Conservation (phyloP, 2,329 filamentous ascomycete species). For the Pseudonectria foliicola region DNA sequence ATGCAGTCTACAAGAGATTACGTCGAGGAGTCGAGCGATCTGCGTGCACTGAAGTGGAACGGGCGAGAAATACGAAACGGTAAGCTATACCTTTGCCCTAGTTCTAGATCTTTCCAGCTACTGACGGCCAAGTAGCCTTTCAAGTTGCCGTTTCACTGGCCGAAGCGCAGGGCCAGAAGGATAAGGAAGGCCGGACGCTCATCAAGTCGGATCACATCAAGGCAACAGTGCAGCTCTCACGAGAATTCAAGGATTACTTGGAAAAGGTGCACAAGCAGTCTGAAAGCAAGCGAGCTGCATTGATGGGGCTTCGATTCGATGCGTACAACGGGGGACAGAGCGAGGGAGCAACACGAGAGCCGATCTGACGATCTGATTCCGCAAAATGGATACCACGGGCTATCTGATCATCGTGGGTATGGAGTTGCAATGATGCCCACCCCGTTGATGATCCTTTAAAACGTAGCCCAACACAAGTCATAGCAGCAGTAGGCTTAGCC, state of each 20-base stretch:
- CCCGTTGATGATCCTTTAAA: too few species aligned
- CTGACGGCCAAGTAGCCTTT: background rate
- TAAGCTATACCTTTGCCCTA: background rate
- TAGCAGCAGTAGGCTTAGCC: too few species aligned
- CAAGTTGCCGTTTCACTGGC: constrained; percentile 2
- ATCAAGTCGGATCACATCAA: constrained; percentile 16
- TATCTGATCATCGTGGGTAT: too few species aligned
- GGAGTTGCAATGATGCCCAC: too few species aligned
- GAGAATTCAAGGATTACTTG: constrained; percentile 15
- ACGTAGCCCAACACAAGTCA: too few species aligned
- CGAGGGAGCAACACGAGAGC: too few species aligned
- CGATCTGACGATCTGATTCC: too few species aligned
- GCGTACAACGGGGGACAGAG: background rate
- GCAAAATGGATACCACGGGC: too few species aligned
- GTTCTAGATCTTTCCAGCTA: background rate
- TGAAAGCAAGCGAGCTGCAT: constrained; percentile 2
- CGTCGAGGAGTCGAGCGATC: background rate
- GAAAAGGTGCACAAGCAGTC: constrained; percentile 3
- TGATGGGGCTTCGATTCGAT: constrained; percentile 3
- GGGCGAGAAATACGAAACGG: constrained; percentile 2
- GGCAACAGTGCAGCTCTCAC: constrained; percentile 15
- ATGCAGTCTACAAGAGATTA: constrained; percentile 2
- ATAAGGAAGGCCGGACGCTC: constrained; percentile 8
- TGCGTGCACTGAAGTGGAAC: background rate
- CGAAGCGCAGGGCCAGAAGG: constrained; percentile 9